A percentile compares a stretch with the other conserved stretches of the same genome.
phyloP scores from a whole-genome alignment of 768 basidiomycete species.

The Suillus spraguei region DNA sequence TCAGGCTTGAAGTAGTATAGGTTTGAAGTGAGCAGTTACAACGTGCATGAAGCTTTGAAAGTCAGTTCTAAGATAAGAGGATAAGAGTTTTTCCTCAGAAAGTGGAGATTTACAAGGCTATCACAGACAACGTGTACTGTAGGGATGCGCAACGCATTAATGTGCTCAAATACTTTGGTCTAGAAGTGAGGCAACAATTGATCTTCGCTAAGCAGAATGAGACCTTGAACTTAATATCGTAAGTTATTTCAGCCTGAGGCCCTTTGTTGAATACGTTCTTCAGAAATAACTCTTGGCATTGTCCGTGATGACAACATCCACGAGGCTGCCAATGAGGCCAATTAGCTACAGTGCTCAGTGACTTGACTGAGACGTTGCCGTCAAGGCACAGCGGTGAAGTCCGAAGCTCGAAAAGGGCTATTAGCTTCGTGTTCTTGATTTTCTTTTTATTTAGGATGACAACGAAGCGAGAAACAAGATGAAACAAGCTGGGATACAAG shows the following conservation, averaged over 20 bases:
- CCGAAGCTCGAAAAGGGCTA: too few species aligned
- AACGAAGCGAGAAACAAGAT: too few species aligned
- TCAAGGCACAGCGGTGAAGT: constrained; percentile 47
- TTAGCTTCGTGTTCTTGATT: too few species aligned
- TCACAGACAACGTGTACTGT: constrained; percentile 67
- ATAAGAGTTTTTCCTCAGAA: constrained; percentile 66
- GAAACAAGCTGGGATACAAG: too few species aligned
- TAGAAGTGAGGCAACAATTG: constrained; percentile 30
- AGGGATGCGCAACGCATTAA: constrained; percentile 71
- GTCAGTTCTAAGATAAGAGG: constrained; percentile 62
- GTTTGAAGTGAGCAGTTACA: constrained; percentile 91
- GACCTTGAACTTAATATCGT: not conserved
- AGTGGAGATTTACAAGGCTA: constrained; percentile 56
- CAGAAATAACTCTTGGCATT: constrained; percentile 75
- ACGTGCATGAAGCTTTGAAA: constrained; percentile 74
- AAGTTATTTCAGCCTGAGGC: not conserved
- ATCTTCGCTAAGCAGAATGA: not conserved
- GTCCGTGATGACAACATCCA: constrained; percentile 57
- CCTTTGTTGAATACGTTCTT: not conserved
- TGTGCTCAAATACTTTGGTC: constrained; percentile 67
- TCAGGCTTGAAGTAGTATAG: constrained; percentile 85
- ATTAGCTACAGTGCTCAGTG: constrained; percentile 40
- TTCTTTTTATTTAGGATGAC: too few species aligned
- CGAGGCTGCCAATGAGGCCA: constrained; percentile 65
- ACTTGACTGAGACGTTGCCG: constrained; percentile 80